A percentile compares a stretch with the other conserved stretches of the same genome.
These are phyloP conservation scores for Aegilops tauschii DNA, from an alignment of 176 grass and related monocot species.

Conservation along the genomic window DNA sequence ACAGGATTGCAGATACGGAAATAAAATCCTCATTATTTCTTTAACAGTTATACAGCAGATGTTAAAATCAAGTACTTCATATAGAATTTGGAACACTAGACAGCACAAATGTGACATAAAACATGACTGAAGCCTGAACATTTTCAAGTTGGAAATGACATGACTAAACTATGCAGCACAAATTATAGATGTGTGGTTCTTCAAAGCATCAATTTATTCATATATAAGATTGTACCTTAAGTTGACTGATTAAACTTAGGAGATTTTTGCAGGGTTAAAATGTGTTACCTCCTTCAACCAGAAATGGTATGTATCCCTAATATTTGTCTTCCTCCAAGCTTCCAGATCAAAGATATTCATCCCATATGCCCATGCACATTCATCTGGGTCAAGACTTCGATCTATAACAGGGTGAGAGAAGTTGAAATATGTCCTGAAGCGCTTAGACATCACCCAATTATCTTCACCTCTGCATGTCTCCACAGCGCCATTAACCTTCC, in stretches of 20 bases:
- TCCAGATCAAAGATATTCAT: conserved; percentile 90
- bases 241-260: not conserved
- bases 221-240: not conserved
- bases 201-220: conserved; percentile 6
- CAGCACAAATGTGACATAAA: conserved; percentile 3
- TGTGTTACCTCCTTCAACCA: conserved; percentile 85
- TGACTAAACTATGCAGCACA: not conserved
- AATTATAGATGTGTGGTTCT: not conserved
- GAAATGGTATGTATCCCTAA: conserved; percentile 86
- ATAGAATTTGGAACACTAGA: not conserved
- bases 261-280: conserved; percentile 15
- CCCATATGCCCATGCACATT: conserved; percentile 93
- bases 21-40: not conserved
- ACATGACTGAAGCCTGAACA: conserved; percentile 6
- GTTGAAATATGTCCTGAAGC: conserved; percentile 93
- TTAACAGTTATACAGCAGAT: conserved; percentile 16
- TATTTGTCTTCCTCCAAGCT: conserved; percentile 85
- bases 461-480: conserved; percentile 85
- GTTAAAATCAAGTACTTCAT: not conserved
- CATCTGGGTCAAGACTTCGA: conserved; percentile 74
- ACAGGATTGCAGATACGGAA: not conserved
- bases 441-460: conserved; percentile 92
- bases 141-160: conserved; percentile 9
- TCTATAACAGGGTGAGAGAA: conserved; percentile 82
- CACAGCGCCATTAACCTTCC: conserved; percentile 91